A percentile compares a stretch with the other conserved stretches of the same genome.
These are phyloP conservation scores for Linnemannia hyalina DNA, from an alignment of 192 early-diverging fungal genomes.

Conservation along the genomic window DNA sequence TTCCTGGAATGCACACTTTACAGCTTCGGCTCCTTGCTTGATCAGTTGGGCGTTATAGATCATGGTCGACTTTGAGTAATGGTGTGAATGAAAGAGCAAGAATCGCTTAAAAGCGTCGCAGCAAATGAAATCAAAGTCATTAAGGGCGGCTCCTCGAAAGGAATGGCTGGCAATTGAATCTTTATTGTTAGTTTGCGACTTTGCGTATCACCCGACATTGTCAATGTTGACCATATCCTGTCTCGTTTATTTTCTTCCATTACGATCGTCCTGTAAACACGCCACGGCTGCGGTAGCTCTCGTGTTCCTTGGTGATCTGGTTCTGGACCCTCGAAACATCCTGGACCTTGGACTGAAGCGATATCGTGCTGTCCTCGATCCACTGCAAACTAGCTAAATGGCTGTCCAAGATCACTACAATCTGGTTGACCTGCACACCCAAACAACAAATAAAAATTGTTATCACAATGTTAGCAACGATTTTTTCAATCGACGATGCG, in stretches of 20 bases:
- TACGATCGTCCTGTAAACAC: slow-evolving; percentile 43
- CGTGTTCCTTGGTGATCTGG: slow-evolving; percentile 48
- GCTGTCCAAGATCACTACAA: slow-evolving; percentile 90
- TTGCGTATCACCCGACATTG: neutral
- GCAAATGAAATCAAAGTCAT: neutral
- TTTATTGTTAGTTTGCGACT: neutral
- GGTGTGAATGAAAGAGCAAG: neutral
- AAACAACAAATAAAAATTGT: slow-evolving; percentile 2
- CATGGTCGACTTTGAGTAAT: slow-evolving; percentile 51
- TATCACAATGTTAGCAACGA: neutral
- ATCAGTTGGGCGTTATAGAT: slow-evolving; percentile 68
- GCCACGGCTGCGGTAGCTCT: slow-evolving; percentile 48
- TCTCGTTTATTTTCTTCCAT: neutral
- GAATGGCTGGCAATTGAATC: neutral
- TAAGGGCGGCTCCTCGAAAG: neutral
- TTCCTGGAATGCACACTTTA: slow-evolving; percentile 46
- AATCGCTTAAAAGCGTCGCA: neutral
- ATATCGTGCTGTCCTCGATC: slow-evolving; percentile 80
- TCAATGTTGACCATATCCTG: neutral
- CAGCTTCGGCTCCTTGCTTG: slow-evolving; percentile 93
- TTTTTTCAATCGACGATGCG: neutral
- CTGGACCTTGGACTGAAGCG: slow-evolving; percentile 70
- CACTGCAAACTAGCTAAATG: slow-evolving; percentile 95
- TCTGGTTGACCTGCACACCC: slow-evolving; percentile 68
- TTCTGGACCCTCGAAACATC: slow-evolving; percentile 62